These are phyloP conservation scores for Kodamaea sp. DNA, from an alignment of 1,139 yeast genomes.

Conservation along the genomic window DNA sequence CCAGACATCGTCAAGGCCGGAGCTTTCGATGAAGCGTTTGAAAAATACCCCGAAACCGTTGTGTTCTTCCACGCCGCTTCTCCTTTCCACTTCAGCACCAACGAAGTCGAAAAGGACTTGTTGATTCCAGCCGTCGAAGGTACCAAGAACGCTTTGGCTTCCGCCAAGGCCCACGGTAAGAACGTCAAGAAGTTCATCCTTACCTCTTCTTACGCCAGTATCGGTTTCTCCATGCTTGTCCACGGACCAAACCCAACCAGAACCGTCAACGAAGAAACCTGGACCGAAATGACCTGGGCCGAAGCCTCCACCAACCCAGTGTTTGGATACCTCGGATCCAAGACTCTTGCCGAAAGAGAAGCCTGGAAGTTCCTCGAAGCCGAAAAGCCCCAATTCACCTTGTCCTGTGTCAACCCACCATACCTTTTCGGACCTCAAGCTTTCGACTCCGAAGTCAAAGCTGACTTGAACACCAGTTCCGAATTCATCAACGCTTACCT, in stretches of 20 bases:
- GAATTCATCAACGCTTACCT: constrained; percentile 27
- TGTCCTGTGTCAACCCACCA: constrained; percentile 52
- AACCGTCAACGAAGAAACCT: constrained; percentile 30
- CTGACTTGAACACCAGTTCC: constrained; percentile 33
- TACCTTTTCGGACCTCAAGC: constrained; percentile 55
- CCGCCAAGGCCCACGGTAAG: constrained; percentile 24
- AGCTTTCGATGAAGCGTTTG: constrained; percentile 33
- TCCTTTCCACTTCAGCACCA: constrained; percentile 10
- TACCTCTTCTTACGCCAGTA: constrained; percentile 30
- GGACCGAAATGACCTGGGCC: constrained; percentile 42
- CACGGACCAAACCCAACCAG: constrained; percentile 7
- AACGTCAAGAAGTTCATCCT: constrained; percentile 27
- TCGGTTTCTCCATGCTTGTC: not conserved
- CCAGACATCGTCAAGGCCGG: constrained; percentile 27
- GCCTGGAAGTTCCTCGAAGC: constrained; percentile 52
- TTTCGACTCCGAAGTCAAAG: constrained; percentile 28
- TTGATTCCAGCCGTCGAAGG: constrained; percentile 23
- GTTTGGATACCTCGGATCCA: constrained; percentile 44
- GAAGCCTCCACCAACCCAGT: constrained; percentile 18
- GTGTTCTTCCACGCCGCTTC: constrained; percentile 17
- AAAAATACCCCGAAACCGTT: constrained; percentile 28
- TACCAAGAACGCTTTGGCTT: constrained; percentile 25
- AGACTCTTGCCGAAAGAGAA: constrained; percentile 52
- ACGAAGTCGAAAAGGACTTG: constrained; percentile 10
- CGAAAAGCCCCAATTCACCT: constrained; percentile 39